Percentiles rank a stretch among this genome's conserved stretches.
These are phyloP conservation scores for Podaxis sp. DNA, from an alignment of 768 basidiomycete genomes.

Conservation along the genomic window DNA sequence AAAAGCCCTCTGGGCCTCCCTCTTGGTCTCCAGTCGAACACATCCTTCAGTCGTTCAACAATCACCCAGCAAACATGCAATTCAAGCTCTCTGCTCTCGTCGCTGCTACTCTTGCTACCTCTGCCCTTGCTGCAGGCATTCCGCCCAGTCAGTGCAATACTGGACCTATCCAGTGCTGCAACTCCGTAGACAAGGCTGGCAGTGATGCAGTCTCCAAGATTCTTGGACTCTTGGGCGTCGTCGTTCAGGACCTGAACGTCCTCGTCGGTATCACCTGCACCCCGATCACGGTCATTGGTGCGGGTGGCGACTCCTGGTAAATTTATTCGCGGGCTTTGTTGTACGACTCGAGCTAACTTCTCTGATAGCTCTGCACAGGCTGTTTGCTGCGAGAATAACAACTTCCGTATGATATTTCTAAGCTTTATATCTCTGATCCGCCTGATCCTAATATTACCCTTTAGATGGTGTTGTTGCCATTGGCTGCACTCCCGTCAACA, in stretches of 20 bases:
- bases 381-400: conserved; percentile 32
- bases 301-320: conserved; percentile 25
- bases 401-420: conserved; percentile 27
- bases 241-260: conserved; percentile 23
- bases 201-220: conserved; percentile 10
- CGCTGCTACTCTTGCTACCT: conserved; percentile 22
- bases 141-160: background rate
- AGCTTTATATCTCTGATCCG: background rate
- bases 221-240: conserved; percentile 20
- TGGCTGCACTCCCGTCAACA: conserved; percentile 29
- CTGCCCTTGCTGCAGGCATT: conserved; percentile 22
- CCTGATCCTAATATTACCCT: background rate
- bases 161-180: conserved; percentile 24
- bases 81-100: conserved; percentile 22
- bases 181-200: conserved; percentile 23
- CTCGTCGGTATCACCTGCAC: conserved; percentile 29
- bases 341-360: background rate
- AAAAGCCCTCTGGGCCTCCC: background rate
- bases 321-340: background rate
- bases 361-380: conserved; percentile 25
- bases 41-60: conserved; percentile 16
- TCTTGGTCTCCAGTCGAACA: conserved; percentile 19
- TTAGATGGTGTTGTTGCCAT: conserved; percentile 28
- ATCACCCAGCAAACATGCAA: conserved; percentile 19
- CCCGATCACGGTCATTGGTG: conserved; percentile 27